Evolutionary conservation across 441 rosid species (phyloP).

Genomic region (Breynia disticha): DNA sequence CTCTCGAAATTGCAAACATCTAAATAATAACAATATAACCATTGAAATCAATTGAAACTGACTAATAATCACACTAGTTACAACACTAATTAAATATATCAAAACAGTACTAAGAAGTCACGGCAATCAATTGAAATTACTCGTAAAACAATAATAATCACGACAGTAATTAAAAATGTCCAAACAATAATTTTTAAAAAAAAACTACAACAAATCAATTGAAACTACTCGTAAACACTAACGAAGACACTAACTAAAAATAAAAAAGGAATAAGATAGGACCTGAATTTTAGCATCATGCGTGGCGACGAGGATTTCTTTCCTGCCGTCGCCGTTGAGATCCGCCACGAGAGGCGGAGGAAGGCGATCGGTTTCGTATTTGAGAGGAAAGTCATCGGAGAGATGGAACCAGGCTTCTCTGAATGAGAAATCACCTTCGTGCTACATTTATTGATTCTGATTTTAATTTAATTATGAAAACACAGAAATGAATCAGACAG

Average conservation of each 20-base stretch:
- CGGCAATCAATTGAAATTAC: constrained; percentile 1
- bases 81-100: too few species aligned
- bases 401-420: constrained; percentile 91
- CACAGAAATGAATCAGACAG: background rate
- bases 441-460: constrained; percentile 28
- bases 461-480: constrained; percentile 3
- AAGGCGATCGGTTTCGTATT: constrained; percentile 82
- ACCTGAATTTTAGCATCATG: constrained; percentile 93
- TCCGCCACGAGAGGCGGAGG: constrained; percentile 88
- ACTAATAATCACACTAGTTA: too few species aligned
- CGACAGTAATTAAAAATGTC: background rate
- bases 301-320: constrained; percentile 78
- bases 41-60: too few species aligned
- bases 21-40: too few species aligned
- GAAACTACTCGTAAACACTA: too few species aligned
- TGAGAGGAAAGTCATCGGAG: constrained; percentile 77
- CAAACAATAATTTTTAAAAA: too few species aligned
- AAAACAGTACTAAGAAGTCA: too few species aligned
- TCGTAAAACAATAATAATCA: background rate
- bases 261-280: too few species aligned
- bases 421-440: constrained; percentile 96
- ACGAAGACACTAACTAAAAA: too few species aligned
- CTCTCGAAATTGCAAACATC: too few species aligned
- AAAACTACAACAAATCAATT: too few species aligned
- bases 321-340: constrained; percentile 92